Base-by-base conservation (phyloP, 495 filamentous ascomycete species). In the Tricharina praecox region DNA sequence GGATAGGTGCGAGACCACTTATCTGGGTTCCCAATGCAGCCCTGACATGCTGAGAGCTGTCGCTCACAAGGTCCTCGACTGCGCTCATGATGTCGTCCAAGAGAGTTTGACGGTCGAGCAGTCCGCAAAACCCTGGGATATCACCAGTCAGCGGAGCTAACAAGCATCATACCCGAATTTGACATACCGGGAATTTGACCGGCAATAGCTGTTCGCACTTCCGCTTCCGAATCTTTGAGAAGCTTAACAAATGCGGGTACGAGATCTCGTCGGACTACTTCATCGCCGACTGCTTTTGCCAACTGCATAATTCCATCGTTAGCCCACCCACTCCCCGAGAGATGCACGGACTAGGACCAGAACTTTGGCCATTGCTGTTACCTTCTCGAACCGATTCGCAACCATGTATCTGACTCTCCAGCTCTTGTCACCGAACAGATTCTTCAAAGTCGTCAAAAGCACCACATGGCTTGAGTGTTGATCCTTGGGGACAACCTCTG, bases 401-500 rank as follows among this genome's bases (percentile, higher is more conserved):
- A 97, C 92, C 92, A 96, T 97, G 64, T 96, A 97, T 62, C 90
- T 74, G 41, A 97, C 90, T 55, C 90, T 76, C 90, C 90, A 97
- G 67, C 92, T 95, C 72, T 95, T 95, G 63, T 97, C 90, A 60
- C 94, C 87, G 66, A 96, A 94, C 53, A 97, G 66, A 65, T 71
- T 90, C 53, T 90, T 79, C 59, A 97, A 65, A 44, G 90, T 85
- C 18, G 82, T 85, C 56, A 97, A 69, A 48, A 97, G 67, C 37
- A 94, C 83, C 33, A 85, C 87, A 62, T 96, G 88, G 69, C 86
- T 95, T 30, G 81, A 78, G 65, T 96, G 92, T 60, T 96, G 86
- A 60, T 96, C 90, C 65, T 96, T 95, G 48, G 90, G 90, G 8
- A 97, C 87, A 38, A 85, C 85, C 65, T 97, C 92, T 40, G 92